A percentile compares a stretch with the other conserved stretches of the same genome.
Evolutionary conservation across 805 yeast species (phyloP).

Genomic region (Kurtzmaniella fragi): DNA sequence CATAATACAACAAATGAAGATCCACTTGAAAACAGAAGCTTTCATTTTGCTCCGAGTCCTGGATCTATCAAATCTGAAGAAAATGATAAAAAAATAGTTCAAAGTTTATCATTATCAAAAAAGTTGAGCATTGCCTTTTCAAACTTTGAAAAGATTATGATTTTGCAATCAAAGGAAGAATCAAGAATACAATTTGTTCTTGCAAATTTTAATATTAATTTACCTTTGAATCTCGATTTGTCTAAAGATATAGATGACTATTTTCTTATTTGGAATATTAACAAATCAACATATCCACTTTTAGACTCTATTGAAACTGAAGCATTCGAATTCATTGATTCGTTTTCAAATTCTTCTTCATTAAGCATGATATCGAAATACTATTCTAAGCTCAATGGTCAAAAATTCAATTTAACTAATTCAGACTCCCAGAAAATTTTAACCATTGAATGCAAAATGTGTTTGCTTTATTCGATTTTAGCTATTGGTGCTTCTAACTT

Average conservation of each 20-base stretch:
- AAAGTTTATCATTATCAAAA: slow-evolving; percentile 3
- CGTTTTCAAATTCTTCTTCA: slow-evolving; percentile 7
- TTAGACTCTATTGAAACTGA: slow-evolving; percentile 2
- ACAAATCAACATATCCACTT: slow-evolving; percentile 1
- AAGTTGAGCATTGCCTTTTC: slow-evolving; percentile 2
- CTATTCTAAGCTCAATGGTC: slow-evolving; percentile 16
- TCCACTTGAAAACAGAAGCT: too few species aligned
- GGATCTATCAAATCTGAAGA: neutral
- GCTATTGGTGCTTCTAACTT: slow-evolving; percentile 34
- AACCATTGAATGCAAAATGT: slow-evolving; percentile 30
- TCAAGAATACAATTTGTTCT: slow-evolving; percentile 1
- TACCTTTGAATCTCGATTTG: neutral
- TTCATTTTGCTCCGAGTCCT: too few species aligned
- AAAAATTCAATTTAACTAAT: slow-evolving; percentile 13
- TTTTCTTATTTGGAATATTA: slow-evolving; percentile 4
- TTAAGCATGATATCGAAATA: slow-evolving; percentile 25
- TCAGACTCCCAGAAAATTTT: slow-evolving; percentile 10
- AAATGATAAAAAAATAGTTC: slow-evolving; percentile 2
- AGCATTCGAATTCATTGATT: slow-evolving; percentile 3
- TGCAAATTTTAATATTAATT: slow-evolving; percentile 1
- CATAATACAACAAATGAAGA: slow-evolving; percentile 10
- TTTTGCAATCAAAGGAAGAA: slow-evolving; percentile 1
- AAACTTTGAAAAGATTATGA: slow-evolving; percentile 2
- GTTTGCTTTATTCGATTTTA: slow-evolving; percentile 38
- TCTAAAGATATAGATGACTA: slow-evolving; percentile 1